Evolutionary conservation across 1,284 basidiomycete species (phyloP).

Genomic region (Rhodotorula sp.): DNA sequence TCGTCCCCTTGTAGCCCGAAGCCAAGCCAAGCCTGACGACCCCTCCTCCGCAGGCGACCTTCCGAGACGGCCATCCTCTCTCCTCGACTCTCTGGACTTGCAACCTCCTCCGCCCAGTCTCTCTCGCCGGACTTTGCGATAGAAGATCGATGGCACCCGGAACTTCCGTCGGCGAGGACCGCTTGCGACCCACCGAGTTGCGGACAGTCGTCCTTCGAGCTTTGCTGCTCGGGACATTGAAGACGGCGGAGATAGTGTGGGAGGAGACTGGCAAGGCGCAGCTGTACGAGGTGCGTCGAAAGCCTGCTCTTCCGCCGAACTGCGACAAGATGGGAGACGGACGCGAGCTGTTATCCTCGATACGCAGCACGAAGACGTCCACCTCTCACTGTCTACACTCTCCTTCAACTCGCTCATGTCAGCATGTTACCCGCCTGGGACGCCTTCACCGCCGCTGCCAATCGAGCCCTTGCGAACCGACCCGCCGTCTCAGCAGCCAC

Average conservation of each 20-base stretch:
- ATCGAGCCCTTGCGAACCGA: neutral
- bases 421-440: slow-evolving; percentile 2
- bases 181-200: neutral
- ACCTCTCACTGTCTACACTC: slow-evolving; percentile 23
- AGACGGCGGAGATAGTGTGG: slow-evolving; percentile 79
- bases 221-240: slow-evolving; percentile 69
- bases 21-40: neutral
- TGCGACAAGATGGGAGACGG: neutral
- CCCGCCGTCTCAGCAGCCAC: slow-evolving; percentile 63
- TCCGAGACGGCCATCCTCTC: slow-evolving; percentile 78
- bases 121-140: slow-evolving; percentile 50
- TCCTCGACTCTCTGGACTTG: slow-evolving; percentile 82
- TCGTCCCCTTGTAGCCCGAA: no score
- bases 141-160: slow-evolving; percentile 44
- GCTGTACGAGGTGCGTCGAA: slow-evolving; percentile 67
- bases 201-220: slow-evolving; percentile 64
- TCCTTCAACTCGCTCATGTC: slow-evolving; percentile 23
- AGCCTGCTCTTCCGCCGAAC: slow-evolving; percentile 8
- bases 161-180: slow-evolving; percentile 31
- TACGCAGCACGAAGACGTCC: slow-evolving; percentile 36
- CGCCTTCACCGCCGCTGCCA: neutral
- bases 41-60: slow-evolving; percentile 63
- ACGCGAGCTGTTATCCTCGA: neutral
- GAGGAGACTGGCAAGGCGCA: slow-evolving; percentile 69
- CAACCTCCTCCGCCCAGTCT: slow-evolving; percentile 65